Evolutionary conservation across 1,284 basidiomycete species (phyloP).

Genomic region (Pseudozyma thailandica): DNA sequence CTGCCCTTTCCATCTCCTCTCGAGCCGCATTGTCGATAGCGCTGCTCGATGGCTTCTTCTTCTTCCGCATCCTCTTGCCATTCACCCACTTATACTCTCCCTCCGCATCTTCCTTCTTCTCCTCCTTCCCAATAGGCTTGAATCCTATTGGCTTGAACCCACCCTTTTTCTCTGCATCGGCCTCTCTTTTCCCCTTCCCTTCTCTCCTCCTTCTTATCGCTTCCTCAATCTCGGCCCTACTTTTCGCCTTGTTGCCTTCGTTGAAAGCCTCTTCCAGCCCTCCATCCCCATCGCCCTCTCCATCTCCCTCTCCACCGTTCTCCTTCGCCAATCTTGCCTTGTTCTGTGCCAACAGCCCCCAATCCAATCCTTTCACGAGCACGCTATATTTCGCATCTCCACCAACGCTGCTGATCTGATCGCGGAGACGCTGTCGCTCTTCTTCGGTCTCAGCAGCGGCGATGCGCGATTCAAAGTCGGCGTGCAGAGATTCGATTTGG

Average conservation of each 20-base stretch:
- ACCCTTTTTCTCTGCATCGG: constrained; percentile 73
- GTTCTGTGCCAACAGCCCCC: constrained; percentile 83
- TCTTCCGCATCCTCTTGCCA: constrained; percentile 70
- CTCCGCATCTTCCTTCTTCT: constrained; percentile 69
- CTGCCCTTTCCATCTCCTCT: too few species aligned
- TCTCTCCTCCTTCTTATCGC: constrained; percentile 76
- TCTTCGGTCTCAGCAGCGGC: constrained; percentile 72
- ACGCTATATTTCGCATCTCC: constrained; percentile 86
- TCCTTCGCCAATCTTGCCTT: constrained; percentile 73
- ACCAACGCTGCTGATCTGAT: constrained; percentile 83
- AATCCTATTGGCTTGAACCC: constrained; percentile 72
- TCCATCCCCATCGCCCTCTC: constrained; percentile 77
- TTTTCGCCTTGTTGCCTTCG: constrained; percentile 22
- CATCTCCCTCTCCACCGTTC: constrained; percentile 58
- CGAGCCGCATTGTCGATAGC: not conserved
- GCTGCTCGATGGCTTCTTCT: constrained; percentile 65
- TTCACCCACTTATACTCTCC: constrained; percentile 61
- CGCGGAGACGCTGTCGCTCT: constrained; percentile 74
- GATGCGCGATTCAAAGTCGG: constrained; percentile 78
- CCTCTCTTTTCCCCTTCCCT: constrained; percentile 69
- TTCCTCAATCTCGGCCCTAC: constrained; percentile 77
- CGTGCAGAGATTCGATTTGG: constrained; percentile 80
- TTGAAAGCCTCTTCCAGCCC: constrained; percentile 79
- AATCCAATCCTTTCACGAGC: constrained; percentile 89
- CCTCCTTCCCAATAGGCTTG: constrained; percentile 75